Percentiles rank a stretch among this genome's conserved stretches.
These are phyloP conservation scores for Chaetomium fimeti DNA, from an alignment of 495 filamentous ascomycete genomes.

Conservation along the genomic window DNA sequence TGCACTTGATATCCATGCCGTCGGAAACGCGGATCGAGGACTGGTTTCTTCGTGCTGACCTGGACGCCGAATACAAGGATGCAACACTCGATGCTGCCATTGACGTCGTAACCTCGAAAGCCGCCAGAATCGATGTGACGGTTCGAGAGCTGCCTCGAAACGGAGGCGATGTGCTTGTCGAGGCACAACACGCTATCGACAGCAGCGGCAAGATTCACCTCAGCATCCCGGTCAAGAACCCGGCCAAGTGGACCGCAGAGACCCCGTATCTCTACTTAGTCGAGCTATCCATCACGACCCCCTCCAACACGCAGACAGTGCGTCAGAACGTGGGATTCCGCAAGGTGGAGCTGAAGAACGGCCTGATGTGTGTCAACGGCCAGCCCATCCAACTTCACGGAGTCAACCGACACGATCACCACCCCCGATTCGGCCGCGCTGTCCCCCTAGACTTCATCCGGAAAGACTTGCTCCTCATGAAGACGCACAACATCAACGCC, in stretches of 20 bases:
- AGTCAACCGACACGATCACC: constrained; percentile 65
- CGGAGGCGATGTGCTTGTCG: constrained; percentile 24
- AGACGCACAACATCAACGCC: constrained; percentile 64
- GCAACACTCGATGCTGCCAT: constrained; percentile 53
- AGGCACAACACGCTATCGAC: constrained; percentile 9
- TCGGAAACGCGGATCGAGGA: constrained; percentile 55
- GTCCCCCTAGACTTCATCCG: constrained; percentile 58
- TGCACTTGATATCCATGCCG: constrained; percentile 58
- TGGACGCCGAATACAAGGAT: constrained; percentile 56
- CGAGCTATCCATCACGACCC: constrained; percentile 34
- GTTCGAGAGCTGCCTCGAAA: constrained; percentile 37
- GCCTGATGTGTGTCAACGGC: constrained; percentile 60
- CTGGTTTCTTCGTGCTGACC: constrained; percentile 52
- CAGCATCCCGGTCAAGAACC: constrained; percentile 44
- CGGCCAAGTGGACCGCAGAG: constrained; percentile 66
- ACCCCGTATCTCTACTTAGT: constrained; percentile 59
- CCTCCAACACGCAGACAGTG: constrained; percentile 7
- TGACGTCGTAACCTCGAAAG: constrained; percentile 33
- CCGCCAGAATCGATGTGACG: constrained; percentile 36
- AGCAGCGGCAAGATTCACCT: constrained; percentile 33
- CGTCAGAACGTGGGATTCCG: constrained; percentile 54
- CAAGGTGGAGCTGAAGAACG: constrained; percentile 56
- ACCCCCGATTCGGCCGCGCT: constrained; percentile 57
- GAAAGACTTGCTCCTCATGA: constrained; percentile 63
- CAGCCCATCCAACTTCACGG: constrained; percentile 56